Evolutionary conservation across 768 basidiomycete genomes (phyloP), one percentile per base, ranked within the genome.

Genomic region (Arthromyces matolae): DNA sequence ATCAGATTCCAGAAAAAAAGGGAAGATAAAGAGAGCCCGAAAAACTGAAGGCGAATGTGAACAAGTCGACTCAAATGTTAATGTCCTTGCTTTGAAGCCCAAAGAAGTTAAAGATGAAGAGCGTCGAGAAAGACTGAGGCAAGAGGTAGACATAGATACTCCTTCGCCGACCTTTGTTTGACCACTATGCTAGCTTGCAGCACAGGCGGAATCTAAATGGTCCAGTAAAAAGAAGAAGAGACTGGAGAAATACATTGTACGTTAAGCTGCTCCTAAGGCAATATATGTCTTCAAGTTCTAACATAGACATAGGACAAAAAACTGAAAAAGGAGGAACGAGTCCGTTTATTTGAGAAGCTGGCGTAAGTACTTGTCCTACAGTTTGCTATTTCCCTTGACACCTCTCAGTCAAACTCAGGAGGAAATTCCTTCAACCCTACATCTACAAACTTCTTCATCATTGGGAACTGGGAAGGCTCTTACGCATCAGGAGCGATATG

Each of bases 231-330:
- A 91, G 71, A 85, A 82, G 70, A 93, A 88, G 64, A 72, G 90
- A 43, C 69, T 98, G 4, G 94, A 97, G 53, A 90, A 90, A 53
- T 98, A 93, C 60, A 93, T 97, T 58, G 92, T 91, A 47, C 58
- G 85, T 68, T 18, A 8, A 8, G 33, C n/a, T 29, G 35, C 4
- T 39, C 13, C 34, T 7, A 13, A 24, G 16, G 24, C 12, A 45
- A 42, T 25, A 18, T 42, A 25, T 50, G 9, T 50, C 50, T 3
- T 34, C 14, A 14, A 9, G 52, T 44, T 23, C 32, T 5, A 34
- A 3, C n/a, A n/a, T n/a, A n/a, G n/a, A 33, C 47, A 39, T 52
- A 93, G 91, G 87, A 91, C 41, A 93, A 93, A 70, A 94, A 94
- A 66, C 70, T 95, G 39, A 91, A 87, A 68, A 90, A 93, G 63